These are phyloP conservation scores for Colletotrichum orbiculare DNA, from an alignment of 2,329 filamentous ascomycete species.

Conservation along the genomic window DNA sequence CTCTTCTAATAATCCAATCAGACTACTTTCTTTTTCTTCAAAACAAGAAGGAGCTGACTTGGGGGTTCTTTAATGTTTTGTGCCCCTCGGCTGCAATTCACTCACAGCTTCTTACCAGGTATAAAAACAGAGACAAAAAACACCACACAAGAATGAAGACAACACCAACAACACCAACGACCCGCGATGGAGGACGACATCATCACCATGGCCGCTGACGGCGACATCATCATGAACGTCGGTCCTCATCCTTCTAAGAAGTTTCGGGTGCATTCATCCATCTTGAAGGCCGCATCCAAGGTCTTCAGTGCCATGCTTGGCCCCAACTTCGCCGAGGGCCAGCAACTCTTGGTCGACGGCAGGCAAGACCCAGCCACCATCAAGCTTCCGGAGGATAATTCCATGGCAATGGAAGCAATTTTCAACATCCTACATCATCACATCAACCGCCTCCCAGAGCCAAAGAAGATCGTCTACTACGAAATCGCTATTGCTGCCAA, in stretches of 20 bases:
- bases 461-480: slow-evolving; percentile 39
- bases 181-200: background rate
- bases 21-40: too few species aligned
- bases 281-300: slow-evolving; percentile 39
- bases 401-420: slow-evolving; percentile 42
- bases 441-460: slow-evolving; percentile 41
- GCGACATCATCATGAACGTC: slow-evolving; percentile 36
- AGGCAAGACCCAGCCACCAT: slow-evolving; percentile 34
- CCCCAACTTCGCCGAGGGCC: slow-evolving; percentile 37
- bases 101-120: too few species aligned
- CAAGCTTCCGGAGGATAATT: slow-evolving; percentile 44
- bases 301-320: slow-evolving; percentile 41
- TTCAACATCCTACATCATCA: slow-evolving; percentile 45
- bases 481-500: slow-evolving; percentile 41
- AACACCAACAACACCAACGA: too few species aligned
- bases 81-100: too few species aligned
- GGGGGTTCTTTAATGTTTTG: too few species aligned
- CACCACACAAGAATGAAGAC: too few species aligned
- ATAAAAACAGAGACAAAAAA: too few species aligned
- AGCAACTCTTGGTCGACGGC: slow-evolving; percentile 3
- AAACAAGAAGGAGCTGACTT: too few species aligned
- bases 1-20: too few species aligned
- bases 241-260: slow-evolving; percentile 14
- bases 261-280: slow-evolving; percentile 30
- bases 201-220: slow-evolving; percentile 8